Base-by-base conservation (phyloP, 2,329 filamentous ascomycete genomes). In the Cryphonectria japonica region DNA sequence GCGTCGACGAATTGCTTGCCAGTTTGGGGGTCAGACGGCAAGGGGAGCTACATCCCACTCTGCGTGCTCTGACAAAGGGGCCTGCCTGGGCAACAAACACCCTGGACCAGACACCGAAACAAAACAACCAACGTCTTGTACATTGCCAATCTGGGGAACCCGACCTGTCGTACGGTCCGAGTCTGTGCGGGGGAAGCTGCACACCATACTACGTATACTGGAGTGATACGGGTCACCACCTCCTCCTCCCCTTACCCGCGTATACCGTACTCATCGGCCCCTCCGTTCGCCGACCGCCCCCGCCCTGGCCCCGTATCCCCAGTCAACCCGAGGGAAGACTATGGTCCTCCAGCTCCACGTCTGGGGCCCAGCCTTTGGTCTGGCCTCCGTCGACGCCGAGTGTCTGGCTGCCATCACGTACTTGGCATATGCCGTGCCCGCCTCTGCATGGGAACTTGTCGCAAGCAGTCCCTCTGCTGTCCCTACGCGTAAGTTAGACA, bases 331-430 rank as follows among this genome's bases (percentile, higher is more conserved):
- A n/a, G 37, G 65, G 41, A 13, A 43, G 43, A 66, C 68, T 3
- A 83, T 81, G 80, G 77, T 89, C 74, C 82, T 94, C 65, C 89
- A 95, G 82, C 88, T 99, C 72, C 92, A 97, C 82, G 88, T 97
- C 78, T 97, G 95, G 92, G 95, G 95, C 66, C 91, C 94, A 69
- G 95, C 93, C 57, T 97, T 97, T 80, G 91, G 90, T 57, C 88
- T 98, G 61, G 91, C 95, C 19, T 98, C 96, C 60, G 92, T 98
- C 77, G 95, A 98, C 78, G 86, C 95, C 62, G 93, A 97, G 84
- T 98, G 95, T 79, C 88, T 97, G 72, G 95, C 95, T 39, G 86
- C 92, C 60, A 89, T 97, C 75, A 89, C 93, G 68, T 95, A 95
- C 79, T 85, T 97, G 70, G 87, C 89, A 72, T 84, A 89, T 76